These are phyloP conservation scores for Musa acuminata DNA, from an alignment of 176 grass and related monocot genomes.

Conservation along the genomic window DNA sequence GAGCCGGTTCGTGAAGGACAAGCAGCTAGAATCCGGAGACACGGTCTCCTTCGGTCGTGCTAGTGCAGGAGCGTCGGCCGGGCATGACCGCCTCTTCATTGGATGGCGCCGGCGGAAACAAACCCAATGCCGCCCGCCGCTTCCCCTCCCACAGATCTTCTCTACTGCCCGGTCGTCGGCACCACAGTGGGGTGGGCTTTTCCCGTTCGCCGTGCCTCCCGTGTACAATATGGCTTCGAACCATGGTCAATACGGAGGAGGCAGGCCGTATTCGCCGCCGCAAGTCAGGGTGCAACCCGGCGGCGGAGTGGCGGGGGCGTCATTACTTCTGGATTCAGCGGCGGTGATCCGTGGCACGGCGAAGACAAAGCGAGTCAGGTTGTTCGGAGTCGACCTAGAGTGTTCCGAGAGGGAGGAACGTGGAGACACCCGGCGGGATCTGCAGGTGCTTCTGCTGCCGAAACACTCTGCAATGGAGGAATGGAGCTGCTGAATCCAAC, in stretches of 20 bases:
- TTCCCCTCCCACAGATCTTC: neutral
- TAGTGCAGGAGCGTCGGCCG: neutral
- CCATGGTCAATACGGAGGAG: neutral
- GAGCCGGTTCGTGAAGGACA: slow-evolving; percentile 98
- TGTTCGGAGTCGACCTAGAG: slow-evolving; percentile 6
- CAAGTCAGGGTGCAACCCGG: neutral
- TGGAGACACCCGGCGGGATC: too few species aligned
- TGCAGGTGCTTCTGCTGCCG: too few species aligned
- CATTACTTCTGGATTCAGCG: neutral
- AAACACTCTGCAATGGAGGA: too few species aligned
- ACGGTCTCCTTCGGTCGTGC: slow-evolving; percentile 58
- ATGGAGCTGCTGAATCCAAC: too few species aligned
- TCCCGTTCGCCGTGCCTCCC: neutral
- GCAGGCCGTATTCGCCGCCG: neutral
- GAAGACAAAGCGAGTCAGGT: neutral
- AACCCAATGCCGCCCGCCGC: neutral
- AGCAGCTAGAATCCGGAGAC: slow-evolving; percentile 75
- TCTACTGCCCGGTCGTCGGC: neutral
- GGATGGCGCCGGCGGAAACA: neutral
- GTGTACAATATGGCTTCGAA: neutral
- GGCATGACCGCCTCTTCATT: neutral
- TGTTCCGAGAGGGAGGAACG: neutral
- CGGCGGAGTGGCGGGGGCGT: neutral
- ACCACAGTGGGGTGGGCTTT: neutral
- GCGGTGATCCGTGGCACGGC: neutral